Evolutionary conservation across 2,329 filamentous ascomycete genomes (phyloP), one percentile per base, ranked within the genome.

Genomic region (Periconia digitata): DNA sequence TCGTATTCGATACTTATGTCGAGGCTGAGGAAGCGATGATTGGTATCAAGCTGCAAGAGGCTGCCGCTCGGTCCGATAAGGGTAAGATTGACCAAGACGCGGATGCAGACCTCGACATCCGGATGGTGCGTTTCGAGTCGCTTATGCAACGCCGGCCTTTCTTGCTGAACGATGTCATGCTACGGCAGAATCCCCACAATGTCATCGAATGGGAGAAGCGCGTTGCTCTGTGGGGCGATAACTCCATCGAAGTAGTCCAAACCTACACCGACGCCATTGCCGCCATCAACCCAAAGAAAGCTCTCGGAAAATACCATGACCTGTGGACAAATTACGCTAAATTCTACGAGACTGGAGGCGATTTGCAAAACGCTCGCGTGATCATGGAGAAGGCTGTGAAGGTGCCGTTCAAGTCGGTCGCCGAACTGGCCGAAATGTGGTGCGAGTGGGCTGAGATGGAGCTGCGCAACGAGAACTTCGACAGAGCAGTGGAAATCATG

Each of bases 361-460:
- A 97, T 68, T 67, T 97, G 34, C 81, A 85, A 44, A 96, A 86
- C 56, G 92, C 94, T 32, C 83, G 94, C 24, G 81, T 95, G 52
- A 97, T 99, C 63, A 89, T 97, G 83, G 92, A 97, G 70, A 99
- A 97, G 74, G 92, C 92, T 13, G 89, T 96, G 66, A 97, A 96
- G 67, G 94, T 99, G 1, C 92, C 92, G 0, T 99, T 95, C 79
- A 97, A 96, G 67, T 95, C 92, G 0, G 92, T 99, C n/a, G 85
- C 89, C 23, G 94, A 99, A 72, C 80, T 99, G 49, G 94, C 94
- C 17, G 94, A 99, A 64, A 95, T 94, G 82, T 99, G 94, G 94
- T 95, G 95, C 55, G 91, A 96, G 73, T 99, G 94, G 92, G 92
- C 95, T 1, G 92, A 99, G 72, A 90, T 99, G 88, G 94, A 99